Evolutionary conservation across 495 filamentous ascomycete species (phyloP).

Genomic region (Xylaria telfairii): DNA sequence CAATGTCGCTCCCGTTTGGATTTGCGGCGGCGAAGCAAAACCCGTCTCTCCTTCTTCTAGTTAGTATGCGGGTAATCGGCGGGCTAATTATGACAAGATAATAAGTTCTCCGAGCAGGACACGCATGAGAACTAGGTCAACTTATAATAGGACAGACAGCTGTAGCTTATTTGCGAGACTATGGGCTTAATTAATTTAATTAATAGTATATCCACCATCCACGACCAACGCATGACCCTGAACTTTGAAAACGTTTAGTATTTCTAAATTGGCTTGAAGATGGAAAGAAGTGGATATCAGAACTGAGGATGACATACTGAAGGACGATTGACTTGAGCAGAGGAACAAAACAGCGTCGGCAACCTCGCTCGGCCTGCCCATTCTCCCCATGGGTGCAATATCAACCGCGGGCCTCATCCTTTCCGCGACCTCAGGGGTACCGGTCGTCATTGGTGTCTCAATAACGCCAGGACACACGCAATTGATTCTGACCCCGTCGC

Average conservation of each 20-base stretch:
- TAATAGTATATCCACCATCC: constrained; percentile 60
- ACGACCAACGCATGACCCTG: constrained; percentile 60
- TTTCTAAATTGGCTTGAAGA: neutral
- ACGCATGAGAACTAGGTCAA: constrained; percentile 52
- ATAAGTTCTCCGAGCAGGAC: constrained; percentile 48
- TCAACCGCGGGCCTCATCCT: constrained; percentile 47
- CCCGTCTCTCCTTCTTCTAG: constrained; percentile 47
- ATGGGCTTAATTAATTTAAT: constrained; percentile 33
- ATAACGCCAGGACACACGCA: constrained; percentile 61
- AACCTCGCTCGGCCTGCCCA: constrained; percentile 56
- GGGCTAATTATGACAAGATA: constrained; percentile 52
- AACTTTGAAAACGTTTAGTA: constrained; percentile 25
- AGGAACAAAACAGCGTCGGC: constrained; percentile 59
- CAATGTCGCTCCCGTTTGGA: constrained; percentile 58
- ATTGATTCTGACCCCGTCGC: constrained; percentile 56
- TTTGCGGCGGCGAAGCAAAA: constrained; percentile 48
- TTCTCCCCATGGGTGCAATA: constrained; percentile 59
- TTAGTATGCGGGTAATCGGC: constrained; percentile 62
- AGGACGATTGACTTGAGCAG: constrained; percentile 53
- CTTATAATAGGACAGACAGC: constrained; percentile 14
- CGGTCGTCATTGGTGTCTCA: constrained; percentile 55
- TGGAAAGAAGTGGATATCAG: neutral
- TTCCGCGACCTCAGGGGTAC: constrained; percentile 41
- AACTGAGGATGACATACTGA: constrained; percentile 33
- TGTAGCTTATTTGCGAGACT: too few species aligned